Percentiles rank a stretch among this genome's conserved stretches.
Evolutionary conservation across 2,329 filamentous ascomycete species (phyloP).

Genomic region (Aspergillus latus): DNA sequence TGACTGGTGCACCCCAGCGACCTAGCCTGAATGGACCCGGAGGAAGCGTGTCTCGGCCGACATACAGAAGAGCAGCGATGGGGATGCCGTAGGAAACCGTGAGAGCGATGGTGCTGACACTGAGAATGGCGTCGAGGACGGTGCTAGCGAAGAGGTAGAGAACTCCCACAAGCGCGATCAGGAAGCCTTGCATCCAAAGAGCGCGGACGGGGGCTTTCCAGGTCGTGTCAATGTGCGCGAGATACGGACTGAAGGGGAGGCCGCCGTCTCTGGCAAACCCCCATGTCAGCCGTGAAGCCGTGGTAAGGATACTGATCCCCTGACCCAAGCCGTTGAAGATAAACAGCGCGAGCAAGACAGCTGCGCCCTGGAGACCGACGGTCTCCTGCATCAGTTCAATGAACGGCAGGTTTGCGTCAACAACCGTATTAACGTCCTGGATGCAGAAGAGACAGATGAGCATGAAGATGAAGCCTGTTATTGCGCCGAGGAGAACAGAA

Average conservation of each 20-base stretch:
- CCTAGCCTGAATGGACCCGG: constrained; percentile 48
- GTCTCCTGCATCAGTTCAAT: constrained; percentile 49
- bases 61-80: constrained; percentile 49
- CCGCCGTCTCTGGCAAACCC: constrained; percentile 56
- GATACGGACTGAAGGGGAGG: constrained; percentile 47
- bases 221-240: constrained; percentile 45
- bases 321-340: constrained; percentile 58
- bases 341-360: constrained; percentile 55
- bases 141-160: constrained; percentile 57
- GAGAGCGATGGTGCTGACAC: constrained; percentile 58
- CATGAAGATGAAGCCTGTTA: constrained; percentile 55
- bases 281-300: constrained; percentile 55
- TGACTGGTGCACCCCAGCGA: constrained; percentile 42
- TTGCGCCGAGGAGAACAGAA: constrained; percentile 51
- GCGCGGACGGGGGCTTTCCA: constrained; percentile 57
- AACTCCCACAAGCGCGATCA: constrained; percentile 53
- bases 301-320: constrained; percentile 53
- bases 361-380: constrained; percentile 43
- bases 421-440: constrained; percentile 46
- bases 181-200: constrained; percentile 53
- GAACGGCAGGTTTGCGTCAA: constrained; percentile 50
- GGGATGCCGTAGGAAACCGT: constrained; percentile 56
- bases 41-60: constrained; percentile 55
- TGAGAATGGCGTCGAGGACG: constrained; percentile 56
- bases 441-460: constrained; percentile 54